Evolutionary conservation across 208 protist genomes (phyloP).

Genomic region (Leishmania tarentolae): DNA sequence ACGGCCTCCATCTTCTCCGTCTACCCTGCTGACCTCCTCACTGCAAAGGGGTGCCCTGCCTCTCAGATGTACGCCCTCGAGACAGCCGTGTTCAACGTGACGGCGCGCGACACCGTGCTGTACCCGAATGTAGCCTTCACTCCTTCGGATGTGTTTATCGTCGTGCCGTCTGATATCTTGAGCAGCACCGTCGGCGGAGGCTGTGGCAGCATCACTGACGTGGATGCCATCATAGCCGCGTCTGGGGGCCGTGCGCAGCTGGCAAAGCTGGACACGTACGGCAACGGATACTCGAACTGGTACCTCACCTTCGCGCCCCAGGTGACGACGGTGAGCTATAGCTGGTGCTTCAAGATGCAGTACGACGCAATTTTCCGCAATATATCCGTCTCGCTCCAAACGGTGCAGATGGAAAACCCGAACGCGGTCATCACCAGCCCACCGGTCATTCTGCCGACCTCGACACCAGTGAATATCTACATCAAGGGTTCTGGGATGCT

Average conservation of each 20-base stretch:
- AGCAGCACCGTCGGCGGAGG: neutral
- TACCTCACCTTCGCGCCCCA: conserved; percentile 55
- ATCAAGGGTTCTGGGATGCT: conserved; percentile 56
- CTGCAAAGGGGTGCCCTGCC: conserved; percentile 32
- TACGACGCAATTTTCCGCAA: conserved; percentile 53
- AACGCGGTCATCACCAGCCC: conserved; percentile 45
- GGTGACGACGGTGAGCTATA: conserved; percentile 33
- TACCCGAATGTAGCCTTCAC: conserved; percentile 71
- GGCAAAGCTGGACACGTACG: conserved; percentile 40
- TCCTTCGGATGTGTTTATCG: conserved; percentile 50
- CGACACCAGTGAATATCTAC: conserved; percentile 42
- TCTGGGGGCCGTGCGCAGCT: conserved; percentile 30
- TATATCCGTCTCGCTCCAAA: conserved; percentile 29
- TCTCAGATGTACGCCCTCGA: conserved; percentile 52
- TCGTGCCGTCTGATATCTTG: conserved; percentile 35
- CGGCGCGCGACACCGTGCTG: conserved; percentile 22
- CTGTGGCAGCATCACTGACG: conserved; percentile 28
- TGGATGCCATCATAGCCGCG: conserved; percentile 18
- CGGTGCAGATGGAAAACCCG: conserved; percentile 57
- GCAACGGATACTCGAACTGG: conserved; percentile 57
- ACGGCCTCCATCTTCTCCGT: conserved; percentile 65
- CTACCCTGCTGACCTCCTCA: conserved; percentile 62
- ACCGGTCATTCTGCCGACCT: conserved; percentile 53
- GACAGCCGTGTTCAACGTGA: conserved; percentile 69
- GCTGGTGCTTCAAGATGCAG: conserved; percentile 69